Conservation (phyloP, 2,329 filamentous ascomycete genomes). For the Cladophialophora bantiana region DNA sequence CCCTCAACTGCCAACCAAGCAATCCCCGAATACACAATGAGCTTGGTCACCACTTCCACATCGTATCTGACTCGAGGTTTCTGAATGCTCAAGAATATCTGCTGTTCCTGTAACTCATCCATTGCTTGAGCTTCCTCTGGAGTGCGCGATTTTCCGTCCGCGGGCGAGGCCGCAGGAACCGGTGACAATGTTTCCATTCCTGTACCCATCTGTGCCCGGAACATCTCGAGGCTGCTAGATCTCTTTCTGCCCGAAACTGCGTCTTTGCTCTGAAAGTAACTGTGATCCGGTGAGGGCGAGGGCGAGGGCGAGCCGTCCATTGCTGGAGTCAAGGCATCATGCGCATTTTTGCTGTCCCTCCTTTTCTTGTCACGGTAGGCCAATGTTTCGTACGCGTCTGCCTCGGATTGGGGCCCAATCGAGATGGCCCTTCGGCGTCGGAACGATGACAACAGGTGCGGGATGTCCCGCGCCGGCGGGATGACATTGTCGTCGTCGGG, state of each 20-base stretch:
- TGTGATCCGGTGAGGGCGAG: slow-evolving; percentile 22
- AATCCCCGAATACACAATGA: slow-evolving; percentile 96
- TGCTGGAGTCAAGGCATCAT: slow-evolving; percentile 20
- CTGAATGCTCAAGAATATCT: slow-evolving; percentile 83
- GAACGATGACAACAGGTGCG: slow-evolving; percentile 80
- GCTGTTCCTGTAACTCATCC: slow-evolving; percentile 64
- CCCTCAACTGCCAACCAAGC: slow-evolving; percentile 79
- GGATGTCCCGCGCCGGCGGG: slow-evolving; percentile 86
- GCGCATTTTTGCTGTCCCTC: slow-evolving; percentile 61
- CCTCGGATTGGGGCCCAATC: slow-evolving; percentile 91
- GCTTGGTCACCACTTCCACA: slow-evolving; percentile 96
- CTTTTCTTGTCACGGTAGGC: slow-evolving; percentile 81
- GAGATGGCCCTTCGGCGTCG: slow-evolving; percentile 81
- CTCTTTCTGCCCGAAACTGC: slow-evolving; percentile 28
- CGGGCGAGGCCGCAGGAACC: slow-evolving; percentile 9
- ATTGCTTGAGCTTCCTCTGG: slow-evolving; percentile 42
- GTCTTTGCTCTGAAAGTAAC: slow-evolving; percentile 22
- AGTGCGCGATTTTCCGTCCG: slow-evolving; percentile 9
- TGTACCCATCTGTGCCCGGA: slow-evolving; percentile 76
- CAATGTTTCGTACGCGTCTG: slow-evolving; percentile 93
- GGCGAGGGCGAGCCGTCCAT: slow-evolving; percentile 9
- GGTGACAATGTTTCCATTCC: slow-evolving; percentile 48
- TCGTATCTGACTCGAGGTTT: slow-evolving; percentile 92
- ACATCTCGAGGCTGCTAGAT: slow-evolving; percentile 62
- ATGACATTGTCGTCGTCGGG: slow-evolving; percentile 85